Base-by-base conservation (phyloP, 2,329 filamentous ascomycete species). In the Fusarium liriodendri region DNA sequence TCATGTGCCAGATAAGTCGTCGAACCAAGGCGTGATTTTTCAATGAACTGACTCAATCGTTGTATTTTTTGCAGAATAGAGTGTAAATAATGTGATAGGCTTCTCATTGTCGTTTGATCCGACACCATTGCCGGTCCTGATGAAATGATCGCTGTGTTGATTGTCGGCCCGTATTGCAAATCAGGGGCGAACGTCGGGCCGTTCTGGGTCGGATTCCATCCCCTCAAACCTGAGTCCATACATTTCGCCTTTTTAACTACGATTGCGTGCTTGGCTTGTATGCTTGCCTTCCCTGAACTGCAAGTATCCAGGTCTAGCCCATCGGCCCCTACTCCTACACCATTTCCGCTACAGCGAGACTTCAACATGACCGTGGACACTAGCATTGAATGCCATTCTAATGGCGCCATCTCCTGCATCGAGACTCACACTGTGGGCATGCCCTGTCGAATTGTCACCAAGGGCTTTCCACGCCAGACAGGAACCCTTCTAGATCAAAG, bases 381-480 rank as follows among this genome's bases (percentile, higher is more conserved):
- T 4, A 35, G 13, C n/a, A 55, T 33, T 11, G 18, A 16, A 1
- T 33, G 50, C 6, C 18, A 33, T 13, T 27, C 13, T 11, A 7
- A 55, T 32, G 50, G 50, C 50, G n/a, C n/a, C 50, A 55, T 55
- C 18, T 32, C 27, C 11, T 22, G 50, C 27, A 29, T 55, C 6
- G 25, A 55, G 32, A 55, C 25, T 9, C 50, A 55, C 7, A 55
- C 50, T 16, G 50, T 55, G 6, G 50, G 50, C 0, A 55, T 55
- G 50, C 50, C 25, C 27, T 55, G 50, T 33, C 50, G 50, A 6
- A 55, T 55, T 11, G 50, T 55, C 50, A 55, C 50, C 18, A 55
- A 35, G 27, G 50, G 50, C 4, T 55, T 33, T 29, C 25, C 25
- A 2, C 29, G 18, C 4, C 25, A 33, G 3, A 33, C 50, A 9